A percentile compares a stretch with the other conserved stretches of the same genome.
Conservation (phyloP, 2,329 filamentous ascomycete genomes). For the Stemphylium lycopersici region DNA sequence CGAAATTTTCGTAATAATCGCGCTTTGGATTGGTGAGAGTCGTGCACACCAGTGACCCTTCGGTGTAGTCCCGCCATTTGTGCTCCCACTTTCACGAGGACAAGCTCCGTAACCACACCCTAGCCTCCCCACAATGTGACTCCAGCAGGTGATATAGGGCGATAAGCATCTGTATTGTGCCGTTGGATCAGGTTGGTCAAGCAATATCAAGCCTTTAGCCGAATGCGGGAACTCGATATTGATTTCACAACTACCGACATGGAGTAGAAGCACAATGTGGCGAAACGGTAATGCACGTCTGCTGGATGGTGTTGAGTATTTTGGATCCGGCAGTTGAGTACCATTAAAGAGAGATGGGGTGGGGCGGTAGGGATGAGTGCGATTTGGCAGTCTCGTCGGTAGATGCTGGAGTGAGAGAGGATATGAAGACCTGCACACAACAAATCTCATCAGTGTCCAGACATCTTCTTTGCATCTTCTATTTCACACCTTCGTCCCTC, state of each 20-base stretch:
- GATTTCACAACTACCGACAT: slow-evolving; percentile 17
- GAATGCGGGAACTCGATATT: slow-evolving; percentile 15
- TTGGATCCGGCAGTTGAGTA: slow-evolving; percentile 5
- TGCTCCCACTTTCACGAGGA: no score
- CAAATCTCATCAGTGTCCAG: no score
- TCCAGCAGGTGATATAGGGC: no score
- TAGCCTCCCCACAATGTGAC: no score
- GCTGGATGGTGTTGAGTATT: not conserved
- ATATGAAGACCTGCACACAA: not conserved
- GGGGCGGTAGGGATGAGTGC: no score
- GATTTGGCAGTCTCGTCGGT: not conserved
- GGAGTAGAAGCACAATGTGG: not conserved
- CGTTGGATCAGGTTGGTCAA: slow-evolving; percentile 5
- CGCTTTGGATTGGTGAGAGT: no score
- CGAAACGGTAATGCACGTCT: slow-evolving; percentile 1
- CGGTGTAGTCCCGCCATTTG: no score
- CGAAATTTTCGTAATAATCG: no score
- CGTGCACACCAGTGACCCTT: no score
- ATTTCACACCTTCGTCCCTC: not conserved
- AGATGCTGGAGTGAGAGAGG: not conserved
- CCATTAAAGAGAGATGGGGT: not conserved
- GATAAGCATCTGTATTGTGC: no score
- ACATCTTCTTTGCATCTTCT: not conserved
- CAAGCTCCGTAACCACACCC: no score
- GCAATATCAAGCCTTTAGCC: slow-evolving; percentile 26